These are phyloP conservation scores for Arthrinium phaeospermum DNA, from an alignment of 2,329 filamentous ascomycete genomes.

Conservation along the genomic window DNA sequence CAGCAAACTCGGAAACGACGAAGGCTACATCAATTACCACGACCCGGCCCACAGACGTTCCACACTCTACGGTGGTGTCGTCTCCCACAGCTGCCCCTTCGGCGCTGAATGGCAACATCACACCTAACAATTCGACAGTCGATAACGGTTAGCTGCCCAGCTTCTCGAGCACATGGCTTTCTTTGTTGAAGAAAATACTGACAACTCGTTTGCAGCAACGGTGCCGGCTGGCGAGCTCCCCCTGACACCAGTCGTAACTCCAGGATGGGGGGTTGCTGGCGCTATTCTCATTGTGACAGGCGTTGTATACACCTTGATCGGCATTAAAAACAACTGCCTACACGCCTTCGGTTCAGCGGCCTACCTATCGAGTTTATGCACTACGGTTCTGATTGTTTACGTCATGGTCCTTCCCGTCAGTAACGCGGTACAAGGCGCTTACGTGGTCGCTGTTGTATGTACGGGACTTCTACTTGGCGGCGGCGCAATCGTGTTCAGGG, in stretches of 20 bases:
- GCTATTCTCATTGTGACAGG: constrained; percentile 77
- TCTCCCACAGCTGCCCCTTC: constrained; percentile 34
- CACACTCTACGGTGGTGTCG: constrained; percentile 11
- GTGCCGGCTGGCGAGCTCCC: constrained; percentile 66
- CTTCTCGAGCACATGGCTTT: neutral
- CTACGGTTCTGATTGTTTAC: constrained; percentile 85
- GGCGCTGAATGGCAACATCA: constrained; percentile 41
- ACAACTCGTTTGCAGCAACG: constrained; percentile 42
- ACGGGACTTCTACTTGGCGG: constrained; percentile 78
- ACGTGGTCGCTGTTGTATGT: constrained; percentile 77
- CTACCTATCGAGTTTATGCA: constrained; percentile 73
- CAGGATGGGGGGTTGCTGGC: constrained; percentile 80
- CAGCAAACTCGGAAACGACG: constrained; percentile 24
- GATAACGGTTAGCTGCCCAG: constrained; percentile 31
- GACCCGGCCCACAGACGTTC: constrained; percentile 22
- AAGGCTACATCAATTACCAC: constrained; percentile 26
- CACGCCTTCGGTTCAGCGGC: constrained; percentile 82
- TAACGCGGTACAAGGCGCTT: constrained; percentile 81
- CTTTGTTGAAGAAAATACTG: neutral
- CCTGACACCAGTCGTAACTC: constrained; percentile 75
- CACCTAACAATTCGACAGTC: constrained; percentile 30
- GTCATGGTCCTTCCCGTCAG: constrained; percentile 82
- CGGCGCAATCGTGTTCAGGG: constrained; percentile 77
- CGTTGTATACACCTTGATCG: constrained; percentile 73
- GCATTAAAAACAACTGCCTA: constrained; percentile 81